Percentiles rank a stretch among this genome's conserved stretches.
These are phyloP conservation scores for Boeremia lycopersici DNA, from an alignment of 2,329 filamentous ascomycete species.

Conservation along the genomic window DNA sequence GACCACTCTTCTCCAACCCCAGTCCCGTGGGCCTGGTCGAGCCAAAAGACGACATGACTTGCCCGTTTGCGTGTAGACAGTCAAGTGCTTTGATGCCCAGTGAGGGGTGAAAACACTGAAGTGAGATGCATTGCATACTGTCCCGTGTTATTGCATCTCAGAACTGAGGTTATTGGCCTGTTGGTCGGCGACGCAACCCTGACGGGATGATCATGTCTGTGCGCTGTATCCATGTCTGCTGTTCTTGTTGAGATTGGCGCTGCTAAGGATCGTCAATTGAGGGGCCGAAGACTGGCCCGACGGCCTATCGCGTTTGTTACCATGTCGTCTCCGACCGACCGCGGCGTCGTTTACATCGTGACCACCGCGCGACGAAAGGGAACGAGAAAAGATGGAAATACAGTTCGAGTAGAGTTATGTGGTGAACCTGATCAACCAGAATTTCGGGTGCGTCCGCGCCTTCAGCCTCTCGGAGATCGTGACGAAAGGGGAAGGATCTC, in stretches of 20 bases:
- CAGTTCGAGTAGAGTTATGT: conserved; percentile 18
- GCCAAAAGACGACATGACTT: conserved; percentile 6
- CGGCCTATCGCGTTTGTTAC: not conserved
- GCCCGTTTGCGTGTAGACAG: conserved; percentile 9
- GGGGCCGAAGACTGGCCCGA: not conserved
- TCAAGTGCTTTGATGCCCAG: conserved; percentile 8
- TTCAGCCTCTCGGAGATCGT: conserved; percentile 20
- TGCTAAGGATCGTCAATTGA: conserved; percentile 7
- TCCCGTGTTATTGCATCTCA: conserved; percentile 11
- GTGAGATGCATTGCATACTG: conserved; percentile 10
- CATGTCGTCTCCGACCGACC: conserved; percentile 6
- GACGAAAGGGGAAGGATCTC: conserved; percentile 19
- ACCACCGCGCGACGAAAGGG: not conserved
- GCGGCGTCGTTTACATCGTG: not conserved
- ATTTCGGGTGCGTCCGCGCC: conserved; percentile 18
- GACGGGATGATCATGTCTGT: conserved; percentile 4
- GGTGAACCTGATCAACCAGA: conserved; percentile 15
- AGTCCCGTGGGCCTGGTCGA: conserved; percentile 16
- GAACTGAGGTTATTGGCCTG: conserved; percentile 10
- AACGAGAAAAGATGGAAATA: not conserved
- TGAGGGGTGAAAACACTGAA: conserved; percentile 16
- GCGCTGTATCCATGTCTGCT: conserved; percentile 1
- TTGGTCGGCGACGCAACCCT: conserved; percentile 13
- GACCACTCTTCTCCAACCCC: conserved; percentile 30
- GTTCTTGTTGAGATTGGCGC: conserved; percentile 6